phyloP scores from a whole-genome alignment of 371 early-diverging fungal species.

The Mucor plumbeus region DNA sequence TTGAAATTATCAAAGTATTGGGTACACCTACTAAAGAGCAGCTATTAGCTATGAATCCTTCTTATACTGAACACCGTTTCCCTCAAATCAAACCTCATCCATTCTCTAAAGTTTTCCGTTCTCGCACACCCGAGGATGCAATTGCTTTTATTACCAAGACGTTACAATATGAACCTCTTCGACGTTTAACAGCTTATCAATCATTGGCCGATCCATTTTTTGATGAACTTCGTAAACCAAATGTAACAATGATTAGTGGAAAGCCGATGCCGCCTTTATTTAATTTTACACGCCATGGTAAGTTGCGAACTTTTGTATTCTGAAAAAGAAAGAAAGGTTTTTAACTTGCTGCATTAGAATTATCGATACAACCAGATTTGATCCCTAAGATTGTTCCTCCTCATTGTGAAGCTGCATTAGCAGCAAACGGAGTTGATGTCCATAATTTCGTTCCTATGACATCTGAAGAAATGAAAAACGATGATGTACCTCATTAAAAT shows the following conservation, averaged over 20 bases:
- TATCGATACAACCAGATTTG: slow-evolving; percentile 60
- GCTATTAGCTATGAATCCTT: slow-evolving; percentile 94
- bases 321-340: no score
- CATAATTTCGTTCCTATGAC: slow-evolving; percentile 51
- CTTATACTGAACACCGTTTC: slow-evolving; percentile 97
- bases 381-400: slow-evolving; percentile 65
- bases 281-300: slow-evolving; percentile 87
- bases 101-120: slow-evolving; percentile 88
- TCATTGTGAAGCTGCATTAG: slow-evolving; percentile 59
- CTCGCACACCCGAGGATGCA: slow-evolving; percentile 86
- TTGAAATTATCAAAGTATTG: slow-evolving; percentile 99
- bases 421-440: slow-evolving; percentile 53
- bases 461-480: slow-evolving; percentile 39
- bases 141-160: slow-evolving; percentile 87
- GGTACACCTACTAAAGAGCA: slow-evolving; percentile 98
- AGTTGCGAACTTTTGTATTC: slow-evolving; percentile 8
- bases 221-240: slow-evolving; percentile 90
- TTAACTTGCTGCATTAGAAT: slow-evolving; percentile 29
- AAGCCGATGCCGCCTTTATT: slow-evolving; percentile 88
- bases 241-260: slow-evolving; percentile 79
- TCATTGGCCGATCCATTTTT: slow-evolving; percentile 97
- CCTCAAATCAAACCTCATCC: slow-evolving; percentile 92
- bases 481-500: slow-evolving; percentile 20
- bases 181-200: slow-evolving; percentile 91
- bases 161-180: slow-evolving; percentile 93